phyloP scores from a whole-genome alignment of 2,329 filamentous ascomycete species.

The Blumeria hordei region DNA sequence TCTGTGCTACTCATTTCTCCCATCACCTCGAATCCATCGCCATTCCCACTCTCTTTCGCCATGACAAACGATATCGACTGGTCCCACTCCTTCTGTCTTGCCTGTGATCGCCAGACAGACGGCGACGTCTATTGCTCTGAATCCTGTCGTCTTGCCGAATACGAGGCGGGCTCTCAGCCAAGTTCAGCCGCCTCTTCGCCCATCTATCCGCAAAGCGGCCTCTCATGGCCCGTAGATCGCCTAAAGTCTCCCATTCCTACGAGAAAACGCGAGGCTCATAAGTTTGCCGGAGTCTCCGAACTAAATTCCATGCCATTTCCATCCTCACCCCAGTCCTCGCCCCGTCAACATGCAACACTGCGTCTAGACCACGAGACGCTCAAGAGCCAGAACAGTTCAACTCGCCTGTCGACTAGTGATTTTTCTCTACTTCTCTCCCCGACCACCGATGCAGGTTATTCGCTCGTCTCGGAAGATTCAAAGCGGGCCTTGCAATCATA shows the following conservation, averaged over 20 bases:
- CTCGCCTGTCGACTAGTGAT: conserved; percentile 22
- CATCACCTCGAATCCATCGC: no score
- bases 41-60: not conserved
- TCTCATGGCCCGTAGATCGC: conserved; percentile 20
- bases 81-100: conserved; percentile 81
- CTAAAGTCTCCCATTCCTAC: conserved; percentile 16
- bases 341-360: conserved; percentile 58
- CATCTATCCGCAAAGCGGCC: conserved; percentile 21
- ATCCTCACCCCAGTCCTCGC: conserved; percentile 56
- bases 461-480: conserved; percentile 48
- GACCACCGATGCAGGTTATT: conserved; percentile 20
- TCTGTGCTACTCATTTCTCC: no score
- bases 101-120: conserved; percentile 74
- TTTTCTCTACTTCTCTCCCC: no score
- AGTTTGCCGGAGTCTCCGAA: conserved; percentile 20
- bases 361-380: conserved; percentile 18
- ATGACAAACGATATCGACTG: conserved; percentile 24
- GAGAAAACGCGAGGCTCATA: conserved; percentile 20
- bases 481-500: conserved; percentile 65
- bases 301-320: conserved; percentile 22
- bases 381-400: not conserved
- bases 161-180: conserved; percentile 38
- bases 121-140: conserved; percentile 78
- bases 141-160: conserved; percentile 67
- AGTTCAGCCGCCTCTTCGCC: conserved; percentile 35